These are phyloP conservation scores for Sporothrix euskadiensis DNA, from an alignment of 2,329 filamentous ascomycete species.

Conservation along the genomic window DNA sequence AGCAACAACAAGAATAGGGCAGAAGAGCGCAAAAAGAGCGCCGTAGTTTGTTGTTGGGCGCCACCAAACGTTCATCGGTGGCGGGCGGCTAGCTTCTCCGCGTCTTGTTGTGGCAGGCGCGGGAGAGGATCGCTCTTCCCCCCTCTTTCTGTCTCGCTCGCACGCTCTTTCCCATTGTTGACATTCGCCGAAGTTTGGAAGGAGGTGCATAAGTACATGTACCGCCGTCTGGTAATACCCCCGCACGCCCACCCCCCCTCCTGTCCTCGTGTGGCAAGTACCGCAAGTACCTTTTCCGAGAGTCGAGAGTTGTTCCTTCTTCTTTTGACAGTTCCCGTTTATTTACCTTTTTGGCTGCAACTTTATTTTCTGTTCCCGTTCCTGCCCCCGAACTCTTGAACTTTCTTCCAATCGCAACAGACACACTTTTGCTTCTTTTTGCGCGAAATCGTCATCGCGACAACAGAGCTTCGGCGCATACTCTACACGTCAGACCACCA, in stretches of 20 bases:
- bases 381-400: background rate
- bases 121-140: background rate
- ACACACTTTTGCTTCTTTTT: background rate
- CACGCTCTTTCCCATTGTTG: conserved; percentile 16
- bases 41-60: background rate
- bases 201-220: background rate
- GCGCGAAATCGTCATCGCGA: background rate
- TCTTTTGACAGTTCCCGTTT: background rate
- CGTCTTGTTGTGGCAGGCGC: conserved; percentile 24
- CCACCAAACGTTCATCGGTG: background rate
- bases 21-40: background rate
- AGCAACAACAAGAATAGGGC: background rate
- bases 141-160: background rate
- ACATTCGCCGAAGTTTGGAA: conserved; percentile 5
- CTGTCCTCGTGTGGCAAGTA: conserved; percentile 3
- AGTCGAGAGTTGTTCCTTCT: background rate
- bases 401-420: background rate
- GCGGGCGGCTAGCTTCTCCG: conserved; percentile 18
- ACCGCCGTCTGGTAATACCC: background rate
- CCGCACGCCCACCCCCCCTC: no score
- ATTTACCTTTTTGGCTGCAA: conserved; percentile 14
- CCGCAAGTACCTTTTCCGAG: conserved; percentile 10
- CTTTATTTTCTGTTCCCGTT: background rate
- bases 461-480: background rate
- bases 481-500: background rate